Percentiles rank a stretch among this genome's conserved stretches.
Conservation (phyloP, 192 early-diverging fungal species). For the Coemansia sp. region DNA sequence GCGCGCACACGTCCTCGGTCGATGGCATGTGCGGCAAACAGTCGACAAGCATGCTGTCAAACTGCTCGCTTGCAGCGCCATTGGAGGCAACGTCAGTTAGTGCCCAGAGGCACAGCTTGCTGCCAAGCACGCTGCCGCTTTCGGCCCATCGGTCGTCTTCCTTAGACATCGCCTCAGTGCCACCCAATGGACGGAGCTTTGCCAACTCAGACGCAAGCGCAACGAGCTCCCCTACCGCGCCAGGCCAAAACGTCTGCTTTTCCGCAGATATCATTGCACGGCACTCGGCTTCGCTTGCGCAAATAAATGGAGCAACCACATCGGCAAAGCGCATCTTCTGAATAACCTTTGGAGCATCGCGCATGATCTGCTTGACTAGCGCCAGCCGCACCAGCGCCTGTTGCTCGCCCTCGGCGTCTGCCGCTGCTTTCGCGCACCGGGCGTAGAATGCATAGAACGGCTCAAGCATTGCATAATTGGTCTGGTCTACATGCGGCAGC, state of each 20-base stretch:
- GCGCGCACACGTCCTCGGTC: slow-evolving; percentile 6
- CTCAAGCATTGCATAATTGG: slow-evolving; percentile 12
- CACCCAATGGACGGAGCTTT: not conserved
- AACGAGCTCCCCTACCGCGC: slow-evolving; percentile 3
- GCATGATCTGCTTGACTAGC: slow-evolving; percentile 6
- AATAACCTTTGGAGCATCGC: not conserved
- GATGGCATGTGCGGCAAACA: slow-evolving; percentile 2
- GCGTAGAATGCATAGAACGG: slow-evolving; percentile 28
- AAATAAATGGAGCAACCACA: not conserved
- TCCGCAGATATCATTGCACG: not conserved
- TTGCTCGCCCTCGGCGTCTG: not conserved
- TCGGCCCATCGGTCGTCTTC: not conserved
- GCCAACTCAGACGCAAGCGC: slow-evolving; percentile 10
- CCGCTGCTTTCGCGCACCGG: not conserved
- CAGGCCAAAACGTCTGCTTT: not conserved
- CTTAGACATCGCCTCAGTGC: not conserved
- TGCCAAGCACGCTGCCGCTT: not conserved
- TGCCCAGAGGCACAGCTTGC: slow-evolving; percentile 18
- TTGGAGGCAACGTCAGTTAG: not conserved
- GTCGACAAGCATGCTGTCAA: not conserved
- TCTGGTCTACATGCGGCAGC: slow-evolving; percentile 28
- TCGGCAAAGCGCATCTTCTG: not conserved
- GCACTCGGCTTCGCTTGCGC: slow-evolving; percentile 1
- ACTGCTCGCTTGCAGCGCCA: not conserved
- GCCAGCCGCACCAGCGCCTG: slow-evolving; percentile 21